Conservation (phyloP, 768 basidiomycete genomes). For the Daedaleopsis nitida region DNA sequence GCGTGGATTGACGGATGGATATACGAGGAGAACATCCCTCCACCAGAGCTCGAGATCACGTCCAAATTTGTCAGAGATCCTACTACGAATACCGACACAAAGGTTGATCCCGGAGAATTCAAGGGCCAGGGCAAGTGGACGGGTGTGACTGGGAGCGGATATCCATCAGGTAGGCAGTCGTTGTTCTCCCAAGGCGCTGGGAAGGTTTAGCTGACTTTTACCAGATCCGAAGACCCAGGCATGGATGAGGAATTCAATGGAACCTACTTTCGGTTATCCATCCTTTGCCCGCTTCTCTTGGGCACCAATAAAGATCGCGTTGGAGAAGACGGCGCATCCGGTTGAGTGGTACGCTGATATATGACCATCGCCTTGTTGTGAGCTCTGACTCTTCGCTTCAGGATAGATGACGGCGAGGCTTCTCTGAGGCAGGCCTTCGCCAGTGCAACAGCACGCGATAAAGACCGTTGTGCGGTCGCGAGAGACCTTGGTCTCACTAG, state of each 20-base stretch:
- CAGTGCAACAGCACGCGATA: conserved; percentile 68
- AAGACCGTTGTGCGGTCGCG: conserved; percentile 69
- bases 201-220: not conserved
- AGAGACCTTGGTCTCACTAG: conserved; percentile 76
- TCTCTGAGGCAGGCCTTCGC: conserved; percentile 77
- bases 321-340: conserved; percentile 78
- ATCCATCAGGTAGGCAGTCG: conserved; percentile 71
- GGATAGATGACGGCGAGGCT: conserved; percentile 85
- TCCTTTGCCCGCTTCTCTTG: conserved; percentile 91
- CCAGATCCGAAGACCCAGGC: conserved; percentile 90
- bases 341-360: conserved; percentile 70
- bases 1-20: conserved; percentile 86
- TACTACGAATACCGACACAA: conserved; percentile 2
- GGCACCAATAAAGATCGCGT: conserved; percentile 84
- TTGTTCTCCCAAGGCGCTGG: not conserved
- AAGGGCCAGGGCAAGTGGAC: conserved; percentile 32
- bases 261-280: conserved; percentile 92
- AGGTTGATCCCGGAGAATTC: not conserved
- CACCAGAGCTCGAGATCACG: conserved; percentile 24
- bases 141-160: conserved; percentile 73
- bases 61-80: conserved; percentile 14
- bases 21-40: conserved; percentile 56
- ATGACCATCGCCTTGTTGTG: not conserved
- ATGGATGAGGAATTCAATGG: conserved; percentile 76
- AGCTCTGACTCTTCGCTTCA: conserved; percentile 32